Base-by-base conservation (phyloP, 768 basidiomycete species). In the Phanerochaete carnosa region DNA sequence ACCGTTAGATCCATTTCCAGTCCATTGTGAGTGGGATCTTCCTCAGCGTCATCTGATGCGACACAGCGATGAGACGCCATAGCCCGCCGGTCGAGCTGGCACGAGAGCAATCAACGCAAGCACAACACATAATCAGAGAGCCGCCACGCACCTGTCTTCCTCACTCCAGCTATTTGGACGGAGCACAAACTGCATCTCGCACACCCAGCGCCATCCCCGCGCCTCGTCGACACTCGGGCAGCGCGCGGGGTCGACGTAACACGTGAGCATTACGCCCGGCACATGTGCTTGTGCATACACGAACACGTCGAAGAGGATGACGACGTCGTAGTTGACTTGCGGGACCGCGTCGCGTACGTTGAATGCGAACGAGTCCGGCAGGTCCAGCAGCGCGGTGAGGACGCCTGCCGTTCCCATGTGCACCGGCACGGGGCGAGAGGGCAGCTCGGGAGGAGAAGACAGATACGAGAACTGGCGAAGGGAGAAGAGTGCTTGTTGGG, bases 171-270 rank as follows among this genome's bases (percentile, higher is more conserved):
- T 65, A 43, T 46, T 53, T 32, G 46, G 58, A 19, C 64, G 59
- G n/a, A 70, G 58, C 8, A 68, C 29, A 52, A 70, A 68, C 12
- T 59, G 62, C 61, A 68, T 66, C 37, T 67, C 68, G 56, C 59
- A 66, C 32, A 52, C 45, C 58, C 60, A 62, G 53, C 56, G 54
- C n/a, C 35, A 45, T 19, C 25, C 16, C 23, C 37, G 30, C 26
- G 12, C 47, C 11, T 39, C 37, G 3, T 28, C 45, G n/a, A 29
- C 32, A 5, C 6, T 1, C 12, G n/a, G 4, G 16, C 32, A 22
- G 12, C 51, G 23, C 29, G 46, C 51, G 13, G 45, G 54, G 9
- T 57, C 43, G 30, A 55, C 35, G 26, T 68, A 64, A 47, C 66
- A 66, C 7, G 65, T 56, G 26, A 70, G 55, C 32, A 67, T 55